Percentiles rank a stretch among this genome's conserved stretches.
These are phyloP conservation scores for Scedosporium apiospermum DNA, from an alignment of 2,329 filamentous ascomycete genomes.

Conservation along the genomic window DNA sequence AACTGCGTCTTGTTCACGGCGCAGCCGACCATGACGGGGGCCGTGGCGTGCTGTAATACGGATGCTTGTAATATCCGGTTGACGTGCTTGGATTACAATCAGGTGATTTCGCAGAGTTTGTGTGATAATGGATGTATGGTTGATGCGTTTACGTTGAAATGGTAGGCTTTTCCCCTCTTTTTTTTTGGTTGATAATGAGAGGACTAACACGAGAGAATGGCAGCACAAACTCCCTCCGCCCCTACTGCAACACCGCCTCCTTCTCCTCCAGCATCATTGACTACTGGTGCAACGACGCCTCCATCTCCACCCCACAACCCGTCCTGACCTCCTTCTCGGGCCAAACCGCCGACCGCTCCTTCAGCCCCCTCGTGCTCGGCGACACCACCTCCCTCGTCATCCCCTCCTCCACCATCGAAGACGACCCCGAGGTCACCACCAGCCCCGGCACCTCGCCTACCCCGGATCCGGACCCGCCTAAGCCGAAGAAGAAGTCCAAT, in stretches of 20 bases:
- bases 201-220: background rate
- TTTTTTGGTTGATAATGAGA: background rate
- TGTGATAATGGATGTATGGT: constrained; percentile 31
- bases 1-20: constrained; percentile 32
- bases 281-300: constrained; percentile 31
- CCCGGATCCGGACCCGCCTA: too few relatives aligned
- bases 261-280: constrained; percentile 31
- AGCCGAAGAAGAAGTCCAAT: constrained; percentile 12
- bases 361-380: constrained; percentile 12
- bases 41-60: constrained; percentile 31
- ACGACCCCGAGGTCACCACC: background rate
- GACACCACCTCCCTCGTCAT: constrained; percentile 8
- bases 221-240: constrained; percentile 24
- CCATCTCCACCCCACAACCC: constrained; percentile 22
- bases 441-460: background rate
- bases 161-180: constrained; percentile 21
- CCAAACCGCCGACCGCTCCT: constrained; percentile 20
- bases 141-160: constrained; percentile 34
- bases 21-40: constrained; percentile 19
- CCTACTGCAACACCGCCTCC: constrained; percentile 36
- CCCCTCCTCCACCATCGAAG: constrained; percentile 3
- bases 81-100: constrained; percentile 28
- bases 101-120: constrained; percentile 22
- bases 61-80: constrained; percentile 23
- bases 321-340: constrained; percentile 32